A percentile compares a stretch with the other conserved stretches of the same genome.
phyloP scores from a whole-genome alignment of 2,329 filamentous ascomycete genomes.

The Davidsoniella neocaledoniae region DNA sequence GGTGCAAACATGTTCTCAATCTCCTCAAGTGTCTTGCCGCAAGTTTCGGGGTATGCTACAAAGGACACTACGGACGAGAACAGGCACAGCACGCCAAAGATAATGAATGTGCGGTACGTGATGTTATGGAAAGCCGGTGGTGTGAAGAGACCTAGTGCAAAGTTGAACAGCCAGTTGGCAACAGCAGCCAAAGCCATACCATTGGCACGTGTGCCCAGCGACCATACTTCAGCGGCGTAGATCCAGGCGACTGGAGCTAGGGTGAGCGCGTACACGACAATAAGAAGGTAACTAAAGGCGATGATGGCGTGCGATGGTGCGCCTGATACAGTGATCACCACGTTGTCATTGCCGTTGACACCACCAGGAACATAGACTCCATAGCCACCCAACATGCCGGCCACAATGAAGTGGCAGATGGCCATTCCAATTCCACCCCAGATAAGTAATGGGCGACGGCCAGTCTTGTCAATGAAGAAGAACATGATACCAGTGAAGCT shows the following conservation, averaged over 20 bases:
- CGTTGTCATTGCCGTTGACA: slow-evolving; percentile 27
- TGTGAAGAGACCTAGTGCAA: slow-evolving; percentile 24
- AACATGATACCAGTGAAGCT: slow-evolving; percentile 19
- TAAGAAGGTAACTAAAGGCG: slow-evolving; percentile 46
- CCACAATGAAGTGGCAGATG: slow-evolving; percentile 38
- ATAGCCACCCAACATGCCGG: slow-evolving; percentile 32
- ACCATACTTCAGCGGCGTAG: slow-evolving; percentile 49
- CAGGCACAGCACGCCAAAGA: slow-evolving; percentile 26
- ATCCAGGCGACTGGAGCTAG: slow-evolving; percentile 48
- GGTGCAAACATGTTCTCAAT: slow-evolving; percentile 22
- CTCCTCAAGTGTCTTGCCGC: slow-evolving; percentile 26
- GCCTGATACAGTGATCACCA: slow-evolving; percentile 32
- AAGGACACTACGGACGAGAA: slow-evolving; percentile 27
- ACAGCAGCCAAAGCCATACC: slow-evolving; percentile 41
- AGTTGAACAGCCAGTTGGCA: slow-evolving; percentile 28
- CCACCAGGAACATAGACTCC: slow-evolving; percentile 26
- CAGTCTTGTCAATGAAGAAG: slow-evolving; percentile 36
- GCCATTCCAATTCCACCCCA: slow-evolving; percentile 50
- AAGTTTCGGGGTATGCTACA: slow-evolving; percentile 26
- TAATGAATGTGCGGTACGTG: slow-evolving; percentile 19
- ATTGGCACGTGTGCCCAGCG: slow-evolving; percentile 40
- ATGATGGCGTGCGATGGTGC: slow-evolving; percentile 43
- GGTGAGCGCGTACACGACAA: slow-evolving; percentile 46
- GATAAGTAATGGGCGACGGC: slow-evolving; percentile 48
- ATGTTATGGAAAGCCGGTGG: slow-evolving; percentile 24